Evolutionary conservation across 495 filamentous ascomycete genomes (phyloP).

Genomic region (Penicillium dipodomyicola): DNA sequence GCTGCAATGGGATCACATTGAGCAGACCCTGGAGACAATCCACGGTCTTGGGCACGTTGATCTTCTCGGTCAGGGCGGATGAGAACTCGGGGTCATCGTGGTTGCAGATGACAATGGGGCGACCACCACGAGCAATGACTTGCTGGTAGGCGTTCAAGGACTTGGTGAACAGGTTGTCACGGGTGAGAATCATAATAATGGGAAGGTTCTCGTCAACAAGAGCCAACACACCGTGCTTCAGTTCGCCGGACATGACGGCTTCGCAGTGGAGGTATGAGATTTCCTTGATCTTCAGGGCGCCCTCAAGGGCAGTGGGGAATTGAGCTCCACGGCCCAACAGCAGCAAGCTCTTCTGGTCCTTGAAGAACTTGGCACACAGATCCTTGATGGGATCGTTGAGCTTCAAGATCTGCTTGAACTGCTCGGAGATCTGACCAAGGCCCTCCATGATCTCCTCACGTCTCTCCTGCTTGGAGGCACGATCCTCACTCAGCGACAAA

Average conservation of each 20-base stretch:
- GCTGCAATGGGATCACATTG: slow-evolving; percentile 95
- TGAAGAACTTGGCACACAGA: slow-evolving; percentile 84
- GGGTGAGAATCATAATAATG: slow-evolving; percentile 98
- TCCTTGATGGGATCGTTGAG: slow-evolving; percentile 92
- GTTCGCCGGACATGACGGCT: slow-evolving; percentile 98
- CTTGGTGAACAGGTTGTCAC: slow-evolving; percentile 93
- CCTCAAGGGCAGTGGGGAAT: slow-evolving; percentile 95
- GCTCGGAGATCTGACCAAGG: slow-evolving; percentile 76
- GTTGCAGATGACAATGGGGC: slow-evolving; percentile 98
- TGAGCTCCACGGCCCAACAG: slow-evolving; percentile 92
- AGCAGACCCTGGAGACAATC: slow-evolving; percentile 93
- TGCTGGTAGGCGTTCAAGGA: slow-evolving; percentile 98
- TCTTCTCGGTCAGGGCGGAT: slow-evolving; percentile 84
- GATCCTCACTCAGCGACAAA: slow-evolving; percentile 90
- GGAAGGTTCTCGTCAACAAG: slow-evolving; percentile 96
- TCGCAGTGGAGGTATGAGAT: slow-evolving; percentile 99
- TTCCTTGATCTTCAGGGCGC: slow-evolving; percentile 98
- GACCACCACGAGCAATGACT: slow-evolving; percentile 90
- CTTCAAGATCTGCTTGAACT: slow-evolving; percentile 87
- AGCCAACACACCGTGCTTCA: slow-evolving; percentile 97
- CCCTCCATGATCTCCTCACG: slow-evolving; percentile 97
- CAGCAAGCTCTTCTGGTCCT: slow-evolving; percentile 93
- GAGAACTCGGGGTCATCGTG: slow-evolving; percentile 84
- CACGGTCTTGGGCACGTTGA: slow-evolving; percentile 93
- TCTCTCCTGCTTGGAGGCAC: slow-evolving; percentile 88